Evolutionary conservation across 176 grass and related monocot species (phyloP).

Genomic region (Eleusine coracana): DNA sequence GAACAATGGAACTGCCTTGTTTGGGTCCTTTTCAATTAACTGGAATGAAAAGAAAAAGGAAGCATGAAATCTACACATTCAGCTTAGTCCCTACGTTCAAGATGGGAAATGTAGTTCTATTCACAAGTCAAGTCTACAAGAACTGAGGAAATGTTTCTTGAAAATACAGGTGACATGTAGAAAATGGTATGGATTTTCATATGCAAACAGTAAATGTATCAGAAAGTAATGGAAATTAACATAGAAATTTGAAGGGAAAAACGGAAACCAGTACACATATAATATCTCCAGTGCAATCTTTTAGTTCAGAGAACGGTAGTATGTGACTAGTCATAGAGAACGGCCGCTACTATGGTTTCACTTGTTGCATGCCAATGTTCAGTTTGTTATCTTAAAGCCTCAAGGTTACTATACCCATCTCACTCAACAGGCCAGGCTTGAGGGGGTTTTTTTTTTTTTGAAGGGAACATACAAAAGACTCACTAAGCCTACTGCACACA

Average conservation of each 20-base stretch:
- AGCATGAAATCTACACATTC: slow-evolving; percentile 8
- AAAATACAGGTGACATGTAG: slow-evolving; percentile 8
- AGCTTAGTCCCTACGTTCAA: slow-evolving; percentile 17
- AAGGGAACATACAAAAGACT: neutral
- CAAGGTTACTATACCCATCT: neutral
- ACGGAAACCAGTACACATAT: neutral
- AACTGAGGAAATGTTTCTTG: neutral
- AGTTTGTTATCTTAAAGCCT: neutral
- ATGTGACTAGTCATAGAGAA: slow-evolving; percentile 12
- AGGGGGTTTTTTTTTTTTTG: too few relatives aligned
- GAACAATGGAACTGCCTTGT: slow-evolving; percentile 71
- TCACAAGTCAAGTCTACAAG: slow-evolving; percentile 23
- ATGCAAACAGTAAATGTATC: neutral
- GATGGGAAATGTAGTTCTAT: slow-evolving; percentile 4
- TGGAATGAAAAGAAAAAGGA: slow-evolving; percentile 39
- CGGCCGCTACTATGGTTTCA: neutral
- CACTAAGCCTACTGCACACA: neutral
- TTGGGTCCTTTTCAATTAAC: slow-evolving; percentile 73
- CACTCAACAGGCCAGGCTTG: neutral
- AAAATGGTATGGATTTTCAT: slow-evolving; percentile 3
- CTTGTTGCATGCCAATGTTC: too few relatives aligned
- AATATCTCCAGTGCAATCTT: neutral
- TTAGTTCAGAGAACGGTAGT: neutral
- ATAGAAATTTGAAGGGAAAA: neutral
- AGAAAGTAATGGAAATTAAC: slow-evolving; percentile 1